phyloP scores from a whole-genome alignment of 2,329 filamentous ascomycete genomes.

The Ceratocystis harringtonii region DNA sequence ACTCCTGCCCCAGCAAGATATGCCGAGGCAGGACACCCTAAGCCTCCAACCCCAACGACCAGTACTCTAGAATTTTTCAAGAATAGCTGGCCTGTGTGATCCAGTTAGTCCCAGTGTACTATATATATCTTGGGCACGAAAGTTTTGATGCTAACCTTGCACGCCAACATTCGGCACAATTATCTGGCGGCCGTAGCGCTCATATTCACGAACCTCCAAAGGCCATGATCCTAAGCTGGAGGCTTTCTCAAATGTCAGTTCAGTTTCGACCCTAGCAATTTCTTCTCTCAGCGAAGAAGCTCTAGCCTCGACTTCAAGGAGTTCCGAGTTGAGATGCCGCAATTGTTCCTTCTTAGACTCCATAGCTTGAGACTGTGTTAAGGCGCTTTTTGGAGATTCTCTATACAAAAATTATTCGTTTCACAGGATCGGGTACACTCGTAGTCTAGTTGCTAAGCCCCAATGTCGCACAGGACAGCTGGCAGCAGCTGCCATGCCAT shows the following conservation, averaged over 20 bases:
- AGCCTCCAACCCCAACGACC: slow-evolving; percentile 71
- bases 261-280: not conserved
- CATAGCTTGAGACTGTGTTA: not conserved
- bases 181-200: slow-evolving; percentile 78
- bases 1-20: slow-evolving; percentile 86
- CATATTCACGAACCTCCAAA: slow-evolving; percentile 57
- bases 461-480: slow-evolving; percentile 17
- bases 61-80: slow-evolving; percentile 58
- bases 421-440: not conserved
- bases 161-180: slow-evolving; percentile 73
- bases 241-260: not conserved
- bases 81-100: slow-evolving; percentile 51
- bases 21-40: slow-evolving; percentile 84
- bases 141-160: slow-evolving; percentile 36
- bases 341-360: slow-evolving; percentile 31
- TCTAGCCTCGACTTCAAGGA: not conserved
- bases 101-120: not conserved
- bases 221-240: slow-evolving; percentile 45
- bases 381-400: not conserved
- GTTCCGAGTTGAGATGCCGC: not conserved
- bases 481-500: slow-evolving; percentile 8
- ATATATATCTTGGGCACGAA: not conserved
- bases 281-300: not conserved
- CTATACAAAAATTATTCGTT: not conserved
- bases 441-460: not conserved